Evolutionary conservation across 805 yeast genomes (phyloP), one percentile per base, ranked within the genome.

Genomic region (Lipomyces mesembrius): DNA sequence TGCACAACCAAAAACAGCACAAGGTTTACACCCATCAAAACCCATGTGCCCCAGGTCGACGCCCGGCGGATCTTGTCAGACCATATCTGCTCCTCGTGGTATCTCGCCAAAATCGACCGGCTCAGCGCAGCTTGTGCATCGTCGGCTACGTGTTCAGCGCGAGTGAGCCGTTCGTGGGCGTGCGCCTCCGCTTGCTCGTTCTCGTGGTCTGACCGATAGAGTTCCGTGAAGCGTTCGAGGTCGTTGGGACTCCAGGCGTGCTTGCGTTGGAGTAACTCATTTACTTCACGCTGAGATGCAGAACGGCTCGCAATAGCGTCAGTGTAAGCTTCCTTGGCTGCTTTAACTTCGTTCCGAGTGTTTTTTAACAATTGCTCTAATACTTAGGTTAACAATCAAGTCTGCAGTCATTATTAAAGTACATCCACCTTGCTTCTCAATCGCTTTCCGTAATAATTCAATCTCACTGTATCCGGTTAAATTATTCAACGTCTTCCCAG

Each of bases 61-160:
- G 96, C 92, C 71, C 93, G 85, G 68, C 99, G 82, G 67, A 95
- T 95, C 77, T 93, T 93, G 78, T 95, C 99, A 1, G 97, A 91
- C 98, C 99, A 95, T 7, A 95, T 87, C 77, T 95, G 98, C 75
- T 95, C 99, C 76, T 95, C 98, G 70, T 94, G 97, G 74, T 95
- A 95, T 72, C 98, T 81, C 1, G 92, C 87, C 74, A 94, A 81
- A 20, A 95, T 95, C 66, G 91, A 88, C 64, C 87, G 87, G 20
- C 92, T 88, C 58, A 92, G 79, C 64, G 83, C 85, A 63, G 86
- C 83, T 71, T 90, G 94, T 22, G 88, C 77, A 9, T 87, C 87
- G 64, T 92, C 97, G 54, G 88, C 90, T 58, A 78, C 76, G 1
- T 74, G 75, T 72, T 93, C 98, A 0, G 86, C 81, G 32, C 79